A percentile compares a stretch with the other conserved stretches of the same genome.
These are phyloP conservation scores for Vicia sativa DNA, from an alignment of 306 rosid genomes.

Conservation along the genomic window DNA sequence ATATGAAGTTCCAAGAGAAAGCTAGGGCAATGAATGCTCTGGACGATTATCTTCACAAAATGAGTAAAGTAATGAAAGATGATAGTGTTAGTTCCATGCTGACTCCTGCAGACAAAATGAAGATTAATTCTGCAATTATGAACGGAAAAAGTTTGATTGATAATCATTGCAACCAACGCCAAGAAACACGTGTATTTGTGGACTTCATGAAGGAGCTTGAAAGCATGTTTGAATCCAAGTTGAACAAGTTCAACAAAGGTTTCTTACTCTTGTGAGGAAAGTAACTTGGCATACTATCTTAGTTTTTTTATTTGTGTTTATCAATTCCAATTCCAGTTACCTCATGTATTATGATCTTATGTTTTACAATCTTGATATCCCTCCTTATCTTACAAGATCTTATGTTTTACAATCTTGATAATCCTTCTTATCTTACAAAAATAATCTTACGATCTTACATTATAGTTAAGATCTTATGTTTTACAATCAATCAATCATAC, in stretches of 20 bases:
- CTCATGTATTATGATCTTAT: no score
- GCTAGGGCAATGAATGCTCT: conserved; percentile 1
- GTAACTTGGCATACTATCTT: neutral
- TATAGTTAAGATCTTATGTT: no score
- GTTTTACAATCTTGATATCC: no score
- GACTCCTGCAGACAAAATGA: neutral
- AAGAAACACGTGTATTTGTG: neutral
- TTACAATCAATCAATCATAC: no score
- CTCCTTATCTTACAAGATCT: no score
- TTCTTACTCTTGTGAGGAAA: neutral
- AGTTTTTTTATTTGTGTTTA: neutral
- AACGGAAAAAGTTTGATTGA: neutral
- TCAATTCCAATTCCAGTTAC: no score
- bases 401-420: no score
- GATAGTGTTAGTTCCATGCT: neutral
- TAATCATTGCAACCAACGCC: neutral
- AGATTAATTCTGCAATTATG: neutral
- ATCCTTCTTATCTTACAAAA: no score
- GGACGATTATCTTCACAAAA: neutral
- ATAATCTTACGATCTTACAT: no score
- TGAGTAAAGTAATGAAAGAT: neutral
- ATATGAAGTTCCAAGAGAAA: neutral
- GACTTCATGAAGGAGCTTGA: neutral
- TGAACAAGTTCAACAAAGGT: neutral
- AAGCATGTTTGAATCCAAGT: neutral